A percentile compares a stretch with the other conserved stretches of the same genome.
Evolutionary conservation across 768 basidiomycete species (phyloP).

Genomic region (Kwoniella heveanensis): DNA sequence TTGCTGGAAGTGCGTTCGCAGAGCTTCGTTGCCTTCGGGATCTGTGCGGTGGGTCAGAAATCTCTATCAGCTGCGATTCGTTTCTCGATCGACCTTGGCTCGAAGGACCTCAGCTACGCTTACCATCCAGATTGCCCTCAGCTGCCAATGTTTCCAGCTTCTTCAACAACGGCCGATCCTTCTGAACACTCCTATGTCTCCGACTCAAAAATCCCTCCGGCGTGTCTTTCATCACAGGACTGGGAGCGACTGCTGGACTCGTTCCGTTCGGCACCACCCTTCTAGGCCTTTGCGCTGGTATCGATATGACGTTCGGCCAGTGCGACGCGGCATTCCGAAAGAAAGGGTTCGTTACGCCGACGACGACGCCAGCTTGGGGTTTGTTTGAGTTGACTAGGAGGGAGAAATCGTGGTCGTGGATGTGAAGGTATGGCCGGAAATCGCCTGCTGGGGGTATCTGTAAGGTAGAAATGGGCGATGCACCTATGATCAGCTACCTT

Average conservation of each 20-base stretch:
- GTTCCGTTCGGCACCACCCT: conserved; percentile 13
- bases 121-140: conserved; percentile 54
- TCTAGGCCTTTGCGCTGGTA: conserved; percentile 28
- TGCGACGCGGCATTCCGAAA: conserved; percentile 56
- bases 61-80: neutral
- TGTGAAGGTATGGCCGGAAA: conserved; percentile 91
- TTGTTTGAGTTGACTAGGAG: conserved; percentile 73
- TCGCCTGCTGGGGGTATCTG: conserved; percentile 83
- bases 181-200: conserved; percentile 80
- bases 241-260: conserved; percentile 16
- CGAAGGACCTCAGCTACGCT: conserved; percentile 8
- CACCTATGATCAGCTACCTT: neutral
- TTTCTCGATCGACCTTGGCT: neutral
- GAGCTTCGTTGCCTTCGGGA: conserved; percentile 60
- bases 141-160: conserved; percentile 62
- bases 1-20: conserved; percentile 80
- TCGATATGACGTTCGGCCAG: conserved; percentile 56
- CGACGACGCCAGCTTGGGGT: conserved; percentile 53
- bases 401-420: conserved; percentile 84
- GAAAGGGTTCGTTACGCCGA: conserved; percentile 57
- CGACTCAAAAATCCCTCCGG: conserved; percentile 53
- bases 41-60: conserved; percentile 58
- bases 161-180: conserved; percentile 75
- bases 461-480: neutral
- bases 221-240: conserved; percentile 31